Conservation (phyloP, 2,329 filamentous ascomycete genomes). For the Aspergillus caelatus region DNA sequence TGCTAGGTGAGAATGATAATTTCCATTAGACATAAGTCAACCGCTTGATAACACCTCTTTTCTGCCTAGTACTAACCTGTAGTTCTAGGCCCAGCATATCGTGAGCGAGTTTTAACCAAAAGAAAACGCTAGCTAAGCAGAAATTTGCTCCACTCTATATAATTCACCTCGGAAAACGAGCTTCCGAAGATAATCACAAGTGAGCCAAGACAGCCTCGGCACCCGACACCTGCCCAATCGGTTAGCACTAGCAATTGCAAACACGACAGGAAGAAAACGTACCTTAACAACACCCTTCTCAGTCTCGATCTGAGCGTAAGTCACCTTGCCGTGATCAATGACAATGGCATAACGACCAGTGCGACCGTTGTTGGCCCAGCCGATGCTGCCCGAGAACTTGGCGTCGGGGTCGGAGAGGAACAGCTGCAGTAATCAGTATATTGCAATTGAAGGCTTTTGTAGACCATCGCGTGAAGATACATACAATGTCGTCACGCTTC, state of each 20-base stretch:
- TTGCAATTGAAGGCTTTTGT: no score
- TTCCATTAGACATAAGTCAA: background rate
- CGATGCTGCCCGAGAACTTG: conserved; percentile 73
- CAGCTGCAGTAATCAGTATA: conserved; percentile 49
- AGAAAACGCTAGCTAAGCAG: background rate
- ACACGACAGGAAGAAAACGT: conserved; percentile 1
- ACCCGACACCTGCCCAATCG: conserved; percentile 29
- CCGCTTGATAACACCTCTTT: background rate
- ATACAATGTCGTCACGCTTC: conserved; percentile 67
- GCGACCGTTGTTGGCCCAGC: conserved; percentile 69
- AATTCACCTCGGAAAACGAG: background rate
- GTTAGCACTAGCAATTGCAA: conserved; percentile 2
- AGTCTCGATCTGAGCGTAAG: conserved; percentile 74
- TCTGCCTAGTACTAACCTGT: background rate
- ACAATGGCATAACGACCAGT: conserved; percentile 78
- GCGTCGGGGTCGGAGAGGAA: conserved; percentile 74
- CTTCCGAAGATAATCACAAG: conserved; percentile 20
- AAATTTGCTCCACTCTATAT: no score
- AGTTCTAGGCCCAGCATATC: background rate
- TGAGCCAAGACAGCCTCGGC: conserved; percentile 38
- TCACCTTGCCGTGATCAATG: conserved; percentile 78
- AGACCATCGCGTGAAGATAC: conserved; percentile 20
- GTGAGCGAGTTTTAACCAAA: background rate
- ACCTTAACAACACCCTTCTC: conserved; percentile 41
- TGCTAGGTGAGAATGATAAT: background rate